These are phyloP conservation scores for Salisapilia sapeloensis DNA, from an alignment of 352 stramenopile species.

Conservation along the genomic window DNA sequence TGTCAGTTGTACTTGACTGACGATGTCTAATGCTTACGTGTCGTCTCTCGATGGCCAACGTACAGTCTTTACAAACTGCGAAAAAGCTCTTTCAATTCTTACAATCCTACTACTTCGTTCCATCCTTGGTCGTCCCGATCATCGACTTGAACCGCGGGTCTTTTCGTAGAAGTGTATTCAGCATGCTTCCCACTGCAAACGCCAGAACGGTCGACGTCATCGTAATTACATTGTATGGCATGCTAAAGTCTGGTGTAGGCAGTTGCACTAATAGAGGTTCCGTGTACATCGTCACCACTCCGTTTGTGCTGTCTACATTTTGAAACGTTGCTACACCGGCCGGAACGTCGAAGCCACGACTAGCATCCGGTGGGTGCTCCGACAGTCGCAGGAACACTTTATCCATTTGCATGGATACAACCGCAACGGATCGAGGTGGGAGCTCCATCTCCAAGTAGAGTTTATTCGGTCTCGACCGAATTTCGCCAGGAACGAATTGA, in stretches of 20 bases:
- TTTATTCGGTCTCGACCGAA: slow-evolving; percentile 34
- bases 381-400: slow-evolving; percentile 69
- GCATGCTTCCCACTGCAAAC: slow-evolving; percentile 73
- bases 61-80: too few species aligned
- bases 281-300: slow-evolving; percentile 36
- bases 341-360: slow-evolving; percentile 73
- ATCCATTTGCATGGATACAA: slow-evolving; percentile 63
- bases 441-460: slow-evolving; percentile 29
- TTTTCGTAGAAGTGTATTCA: slow-evolving; percentile 67
- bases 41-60: too few species aligned
- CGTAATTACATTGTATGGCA: slow-evolving; percentile 85
- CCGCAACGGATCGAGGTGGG: slow-evolving; percentile 25
- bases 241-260: slow-evolving; percentile 79
- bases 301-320: too few species aligned
- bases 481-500: slow-evolving; percentile 38
- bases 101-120: too few species aligned
- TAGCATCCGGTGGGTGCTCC: slow-evolving; percentile 73
- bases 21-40: too few species aligned
- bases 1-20: too few species aligned
- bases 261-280: slow-evolving; percentile 68
- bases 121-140: too few species aligned
- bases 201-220: slow-evolving; percentile 80
- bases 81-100: too few species aligned
- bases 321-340: slow-evolving; percentile 33
- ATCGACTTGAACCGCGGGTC: slow-evolving; percentile 49